Evolutionary conservation across 2,329 filamentous ascomycete genomes (phyloP).

Genomic region (Ceratocystis ficicola): DNA sequence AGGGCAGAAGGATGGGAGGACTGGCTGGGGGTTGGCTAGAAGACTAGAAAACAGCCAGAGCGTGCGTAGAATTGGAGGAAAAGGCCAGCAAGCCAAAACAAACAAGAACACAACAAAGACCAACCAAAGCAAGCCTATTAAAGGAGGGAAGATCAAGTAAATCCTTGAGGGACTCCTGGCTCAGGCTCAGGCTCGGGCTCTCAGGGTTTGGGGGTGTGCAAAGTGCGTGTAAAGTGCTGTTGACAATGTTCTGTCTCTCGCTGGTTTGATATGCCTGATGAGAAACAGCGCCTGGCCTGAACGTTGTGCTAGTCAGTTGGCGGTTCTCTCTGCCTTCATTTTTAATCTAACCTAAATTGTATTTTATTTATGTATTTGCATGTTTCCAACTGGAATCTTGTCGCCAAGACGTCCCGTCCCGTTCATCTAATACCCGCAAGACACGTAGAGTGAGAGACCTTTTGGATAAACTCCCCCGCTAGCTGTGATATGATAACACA

Average conservation of each 20-base stretch:
- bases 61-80: background rate
- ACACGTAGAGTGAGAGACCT: background rate
- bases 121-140: background rate
- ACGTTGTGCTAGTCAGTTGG: background rate
- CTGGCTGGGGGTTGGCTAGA: background rate
- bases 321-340: background rate
- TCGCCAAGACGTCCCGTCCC: conserved; percentile 8
- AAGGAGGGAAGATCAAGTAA: background rate
- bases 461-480: background rate
- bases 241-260: background rate
- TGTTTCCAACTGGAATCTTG: background rate
- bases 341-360: background rate
- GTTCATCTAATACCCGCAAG: background rate
- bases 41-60: background rate
- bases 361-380: background rate
- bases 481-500: background rate
- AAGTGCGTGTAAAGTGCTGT: background rate
- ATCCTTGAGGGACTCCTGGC: background rate
- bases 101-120: background rate
- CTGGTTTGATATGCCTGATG: conserved; percentile 5
- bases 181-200: background rate
- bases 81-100: background rate
- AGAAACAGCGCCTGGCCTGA: background rate
- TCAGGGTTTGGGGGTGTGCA: background rate
- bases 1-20: background rate